Evolutionary conservation across 192 early-diverging fungal species (phyloP), one percentile per base, ranked within the genome.

Genomic region (Umbelopsis vinacea): DNA sequence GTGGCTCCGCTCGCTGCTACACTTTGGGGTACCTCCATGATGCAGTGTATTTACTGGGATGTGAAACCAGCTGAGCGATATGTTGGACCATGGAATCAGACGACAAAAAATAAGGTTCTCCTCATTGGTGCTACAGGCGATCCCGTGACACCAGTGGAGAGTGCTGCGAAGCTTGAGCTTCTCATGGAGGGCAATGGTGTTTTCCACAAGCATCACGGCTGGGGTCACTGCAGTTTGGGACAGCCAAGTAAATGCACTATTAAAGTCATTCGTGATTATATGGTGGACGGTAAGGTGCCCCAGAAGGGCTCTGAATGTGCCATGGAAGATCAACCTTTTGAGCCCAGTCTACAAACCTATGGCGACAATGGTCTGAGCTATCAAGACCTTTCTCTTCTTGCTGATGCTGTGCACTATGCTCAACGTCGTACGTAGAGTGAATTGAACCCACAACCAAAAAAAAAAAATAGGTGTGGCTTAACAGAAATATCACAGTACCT

Each of bases 81-180:
- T 52, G 22, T 73, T 14, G 84, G 84, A 14, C 84, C 84, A 1
- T 85, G 84, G 84, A 83, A 83, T 53, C 46, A 72, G 14, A 79
- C 7, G 23, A 60, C 74, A 6, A 81, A 77, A 38, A 79, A 76
- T 37, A 66, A 52, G 26, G 33, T 73, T 10, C 35, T 85, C 15
- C 9, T 85, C 11, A 60, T 85, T 46, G 79, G 82, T 35, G 80
- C 74, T 50, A 81, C 77, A 1, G 77, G 69, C 23, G 81, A 85
- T 53, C 84, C 84, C 24, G 81, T 82, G 19, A 83, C 84, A 17
- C 84, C 84, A 0, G 67, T 81, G 17, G 70, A 54, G 12, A 57
- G 57, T 52, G 84, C 81, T 22, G 19, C n/a, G 24, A 24, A 72
- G 21, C 50, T 69, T 19, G 19, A 70, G 19, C 4, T 7, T 24